Base-by-base conservation (phyloP, 805 yeast genomes). In the Brettanomyces nanus region DNA sequence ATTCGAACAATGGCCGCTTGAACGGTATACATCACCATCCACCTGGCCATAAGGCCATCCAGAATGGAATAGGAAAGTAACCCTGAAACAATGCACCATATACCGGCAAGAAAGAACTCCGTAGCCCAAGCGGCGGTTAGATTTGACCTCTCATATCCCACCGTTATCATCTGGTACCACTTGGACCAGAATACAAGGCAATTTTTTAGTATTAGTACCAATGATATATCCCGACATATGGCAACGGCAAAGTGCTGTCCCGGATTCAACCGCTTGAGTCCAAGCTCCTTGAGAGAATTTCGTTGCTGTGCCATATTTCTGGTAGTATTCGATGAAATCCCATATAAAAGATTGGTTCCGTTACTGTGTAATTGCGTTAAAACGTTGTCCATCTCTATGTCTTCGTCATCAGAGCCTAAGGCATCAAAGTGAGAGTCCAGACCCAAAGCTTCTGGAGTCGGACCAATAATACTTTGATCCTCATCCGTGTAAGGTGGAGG, bases 71-170 rank as follows among this genome's bases (percentile, higher is more conserved):
- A 86, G 6, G 94, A 78, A 43, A 90, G 65, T 52, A 85, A 86
- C 2, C 86, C 86, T 1, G 95, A 76, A 7, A 90, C 97, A 4
- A 83, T 52, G 56, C 96, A 85, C 97, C 97, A 90, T n/a, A 90
- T 57, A 0, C 89, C 89, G 4, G 95, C 82, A 42, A 87, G 62
- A 42, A 86, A 68, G 48, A 80, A 81, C 53, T 87, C 96, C 0
- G 89, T 76, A 1, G 85, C 72, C 28, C 87, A 63, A 1, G 85
- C 87, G 1, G 72, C 58, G 1, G 82, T 75, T 18, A 55, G 35
- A 56, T 52, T 38, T 52, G 53, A 21, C 47, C 46, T 38, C 46
- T 45, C 46, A 7, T 46, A 47, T 18, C 44, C 37, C 19, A 45
- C 36, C 21, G 52, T 45, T 5, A 45, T 41, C 43, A 56, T 36